phyloP scores from a whole-genome alignment of 371 early-diverging fungal genomes.

The Lichtheimia corymbifera region DNA sequence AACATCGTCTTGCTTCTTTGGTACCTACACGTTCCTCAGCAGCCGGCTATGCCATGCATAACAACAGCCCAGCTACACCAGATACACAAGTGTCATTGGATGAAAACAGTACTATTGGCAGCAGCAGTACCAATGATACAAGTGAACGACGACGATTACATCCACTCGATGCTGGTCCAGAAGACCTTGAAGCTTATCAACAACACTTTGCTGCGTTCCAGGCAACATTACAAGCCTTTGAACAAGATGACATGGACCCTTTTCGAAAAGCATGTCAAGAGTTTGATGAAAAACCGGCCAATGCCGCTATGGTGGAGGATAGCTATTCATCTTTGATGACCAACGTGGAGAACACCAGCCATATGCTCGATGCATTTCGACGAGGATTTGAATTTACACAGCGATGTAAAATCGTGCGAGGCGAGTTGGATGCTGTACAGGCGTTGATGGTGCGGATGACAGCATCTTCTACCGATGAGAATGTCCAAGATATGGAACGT shows the following conservation, averaged over 20 bases:
- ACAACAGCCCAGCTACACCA: conserved; percentile 4
- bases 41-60: conserved; percentile 15
- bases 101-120: neutral
- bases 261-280: neutral
- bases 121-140: too few species aligned
- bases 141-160: conserved; percentile 24
- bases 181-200: conserved; percentile 38
- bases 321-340: conserved; percentile 6
- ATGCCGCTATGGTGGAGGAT: too few species aligned
- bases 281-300: too few species aligned
- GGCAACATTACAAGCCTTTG: conserved; percentile 29
- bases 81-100: conserved; percentile 11
- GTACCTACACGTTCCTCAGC: conserved; percentile 34
- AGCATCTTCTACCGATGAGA: conserved; percentile 30
- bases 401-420: conserved; percentile 31
- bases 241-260: conserved; percentile 25
- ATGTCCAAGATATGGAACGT: conserved; percentile 40
- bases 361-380: conserved; percentile 23
- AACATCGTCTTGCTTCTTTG: conserved; percentile 31
- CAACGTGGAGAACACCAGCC: conserved; percentile 29
- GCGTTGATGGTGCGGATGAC: conserved; percentile 41
- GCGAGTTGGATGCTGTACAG: conserved; percentile 48
- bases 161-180: conserved; percentile 43
- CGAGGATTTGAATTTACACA: conserved; percentile 37
- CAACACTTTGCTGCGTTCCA: conserved; percentile 34